A percentile compares a stretch with the other conserved stretches of the same genome.
These are phyloP conservation scores for Haberlea rhodopensis DNA, from an alignment of 257 asterid genomes.

Conservation along the genomic window DNA sequence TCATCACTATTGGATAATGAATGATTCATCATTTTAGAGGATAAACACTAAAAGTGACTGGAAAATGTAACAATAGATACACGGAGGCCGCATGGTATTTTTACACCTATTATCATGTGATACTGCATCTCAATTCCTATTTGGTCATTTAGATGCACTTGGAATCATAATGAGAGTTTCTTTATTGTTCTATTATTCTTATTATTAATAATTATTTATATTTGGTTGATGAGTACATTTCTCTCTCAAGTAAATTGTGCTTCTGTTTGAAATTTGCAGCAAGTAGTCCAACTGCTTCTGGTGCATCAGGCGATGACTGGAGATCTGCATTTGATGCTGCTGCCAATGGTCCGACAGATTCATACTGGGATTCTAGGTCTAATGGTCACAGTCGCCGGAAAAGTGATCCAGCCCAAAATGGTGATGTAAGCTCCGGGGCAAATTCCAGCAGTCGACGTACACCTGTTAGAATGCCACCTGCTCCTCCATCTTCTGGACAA, in stretches of 20 bases:
- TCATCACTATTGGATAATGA: too few species aligned
- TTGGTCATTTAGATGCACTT: neutral
- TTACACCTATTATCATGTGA: neutral
- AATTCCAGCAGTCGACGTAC: slow-evolving; percentile 79
- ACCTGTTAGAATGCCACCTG: slow-evolving; percentile 88
- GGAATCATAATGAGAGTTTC: neutral
- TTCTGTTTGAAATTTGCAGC: slow-evolving; percentile 30
- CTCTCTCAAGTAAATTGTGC: too few species aligned
- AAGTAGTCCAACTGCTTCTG: slow-evolving; percentile 69
- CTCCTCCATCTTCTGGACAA: slow-evolving; percentile 83
- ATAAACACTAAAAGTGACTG: too few species aligned
- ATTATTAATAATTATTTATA: too few species aligned
- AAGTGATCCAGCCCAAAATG: slow-evolving; percentile 77
- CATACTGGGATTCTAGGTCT: slow-evolving; percentile 57
- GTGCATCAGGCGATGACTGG: slow-evolving; percentile 88
- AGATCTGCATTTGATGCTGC: slow-evolving; percentile 90
- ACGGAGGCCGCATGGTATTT: too few species aligned
- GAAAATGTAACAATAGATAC: too few species aligned
- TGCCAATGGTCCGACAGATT: slow-evolving; percentile 54
- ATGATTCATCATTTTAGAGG: too few species aligned
- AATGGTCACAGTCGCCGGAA: slow-evolving; percentile 66
- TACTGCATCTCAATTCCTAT: neutral
- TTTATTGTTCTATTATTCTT: too few species aligned
- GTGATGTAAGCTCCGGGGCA: slow-evolving; percentile 52
- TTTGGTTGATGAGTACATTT: too few species aligned